A percentile compares a stretch with the other conserved stretches of the same genome.
phyloP scores from a whole-genome alignment of 2,329 filamentous ascomycete species.

The Ophiostoma tasmaniense region DNA sequence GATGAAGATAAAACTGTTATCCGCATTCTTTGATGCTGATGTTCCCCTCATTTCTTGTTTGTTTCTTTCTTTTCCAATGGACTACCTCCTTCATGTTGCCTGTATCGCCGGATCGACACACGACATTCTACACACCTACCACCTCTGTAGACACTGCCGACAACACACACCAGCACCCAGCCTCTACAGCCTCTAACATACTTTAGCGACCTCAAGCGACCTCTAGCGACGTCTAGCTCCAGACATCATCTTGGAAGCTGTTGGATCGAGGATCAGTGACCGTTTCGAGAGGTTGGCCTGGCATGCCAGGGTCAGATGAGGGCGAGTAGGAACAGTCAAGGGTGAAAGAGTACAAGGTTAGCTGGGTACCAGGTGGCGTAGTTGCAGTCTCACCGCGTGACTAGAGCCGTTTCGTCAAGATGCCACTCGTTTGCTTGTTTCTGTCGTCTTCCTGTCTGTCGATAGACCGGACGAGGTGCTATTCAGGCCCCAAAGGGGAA shows the following conservation, averaged over 20 bases:
- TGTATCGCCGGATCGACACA: not conserved
- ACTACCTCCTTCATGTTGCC: not conserved
- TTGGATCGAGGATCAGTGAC: not conserved
- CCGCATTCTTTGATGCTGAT: not conserved
- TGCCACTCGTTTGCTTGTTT: not conserved
- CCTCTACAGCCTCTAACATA: too few relatives aligned
- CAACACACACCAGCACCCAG: not conserved
- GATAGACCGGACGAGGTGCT: constrained; percentile 8
- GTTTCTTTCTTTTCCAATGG: not conserved
- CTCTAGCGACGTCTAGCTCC: too few relatives aligned
- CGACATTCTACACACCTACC: not conserved
- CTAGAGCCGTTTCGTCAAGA: not conserved
- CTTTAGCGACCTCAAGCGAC: too few relatives aligned
- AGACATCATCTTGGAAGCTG: not conserved
- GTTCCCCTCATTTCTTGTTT: not conserved
- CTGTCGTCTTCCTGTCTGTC: too few relatives aligned
- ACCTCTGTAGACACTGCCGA: not conserved
- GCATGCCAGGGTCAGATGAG: not conserved
- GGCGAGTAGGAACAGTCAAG: too few relatives aligned
- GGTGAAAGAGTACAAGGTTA: not conserved
- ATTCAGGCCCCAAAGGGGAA: constrained; percentile 15
- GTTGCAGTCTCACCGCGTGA: not conserved
- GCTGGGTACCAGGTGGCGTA: not conserved
- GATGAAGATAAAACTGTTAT: not conserved
- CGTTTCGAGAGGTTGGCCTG: not conserved